These are phyloP conservation scores for Phaseolus lunatus DNA, from an alignment of 306 rosid genomes.

Conservation along the genomic window DNA sequence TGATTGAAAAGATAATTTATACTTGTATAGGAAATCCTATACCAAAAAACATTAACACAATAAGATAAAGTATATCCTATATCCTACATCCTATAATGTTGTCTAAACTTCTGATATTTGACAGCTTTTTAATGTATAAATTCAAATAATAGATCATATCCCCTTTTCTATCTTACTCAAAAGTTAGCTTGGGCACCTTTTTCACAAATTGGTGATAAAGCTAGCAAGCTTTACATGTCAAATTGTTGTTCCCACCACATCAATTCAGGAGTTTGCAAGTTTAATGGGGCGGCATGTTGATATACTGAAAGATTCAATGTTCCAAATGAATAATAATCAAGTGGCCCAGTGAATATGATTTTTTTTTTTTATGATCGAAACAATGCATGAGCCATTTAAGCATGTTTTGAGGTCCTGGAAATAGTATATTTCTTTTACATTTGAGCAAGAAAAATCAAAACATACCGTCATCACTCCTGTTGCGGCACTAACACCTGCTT, in stretches of 20 bases:
- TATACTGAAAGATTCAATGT: constrained; percentile 43
- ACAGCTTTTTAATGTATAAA: constrained; percentile 30
- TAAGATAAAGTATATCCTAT: neutral
- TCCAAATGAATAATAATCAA: constrained; percentile 42
- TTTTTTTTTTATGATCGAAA: constrained; percentile 36
- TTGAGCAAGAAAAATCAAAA: constrained; percentile 42
- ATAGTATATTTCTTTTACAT: constrained; percentile 24
- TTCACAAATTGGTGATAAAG: constrained; percentile 43
- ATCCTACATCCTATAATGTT: constrained; percentile 16
- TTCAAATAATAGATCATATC: neutral
- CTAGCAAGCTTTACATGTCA: constrained; percentile 42
- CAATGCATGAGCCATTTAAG: constrained; percentile 39
- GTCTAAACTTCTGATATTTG: constrained; percentile 7
- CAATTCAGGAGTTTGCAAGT: constrained; percentile 48
- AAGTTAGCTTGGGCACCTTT: constrained; percentile 43
- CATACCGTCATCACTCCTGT: constrained; percentile 99
- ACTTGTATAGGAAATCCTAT: neutral
- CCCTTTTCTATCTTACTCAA: constrained; percentile 17
- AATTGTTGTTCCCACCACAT: constrained; percentile 38
- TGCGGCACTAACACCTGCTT: constrained; percentile 99
- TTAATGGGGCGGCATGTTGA: constrained; percentile 37
- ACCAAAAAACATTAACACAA: neutral
- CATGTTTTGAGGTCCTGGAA: constrained; percentile 28
- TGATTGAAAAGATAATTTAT: constrained; percentile 20
- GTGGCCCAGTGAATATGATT: constrained; percentile 32